Evolutionary conservation across 2,329 filamentous ascomycete species (phyloP).

Genomic region (Sporothrix mexicana): DNA sequence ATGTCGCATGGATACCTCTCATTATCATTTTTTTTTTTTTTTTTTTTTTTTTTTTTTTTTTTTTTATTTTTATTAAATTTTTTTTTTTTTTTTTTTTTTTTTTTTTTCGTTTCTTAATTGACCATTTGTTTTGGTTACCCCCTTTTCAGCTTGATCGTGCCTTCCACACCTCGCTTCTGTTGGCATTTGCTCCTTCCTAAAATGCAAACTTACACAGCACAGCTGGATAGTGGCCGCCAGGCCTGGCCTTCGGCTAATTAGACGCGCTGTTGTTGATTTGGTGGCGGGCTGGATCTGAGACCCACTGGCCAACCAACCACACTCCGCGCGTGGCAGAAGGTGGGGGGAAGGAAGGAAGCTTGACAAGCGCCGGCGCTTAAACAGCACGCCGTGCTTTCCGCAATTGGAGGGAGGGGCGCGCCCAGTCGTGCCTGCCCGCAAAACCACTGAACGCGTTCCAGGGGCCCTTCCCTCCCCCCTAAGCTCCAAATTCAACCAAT

Average conservation of each 20-base stretch:
- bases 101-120: no score
- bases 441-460: slow-evolving; percentile 38
- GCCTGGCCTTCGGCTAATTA: slow-evolving; percentile 31
- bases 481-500: slow-evolving; percentile 22
- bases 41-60: no score
- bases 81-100: no score
- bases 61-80: no score
- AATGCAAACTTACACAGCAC: slow-evolving; percentile 7
- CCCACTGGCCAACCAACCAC: slow-evolving; percentile 24
- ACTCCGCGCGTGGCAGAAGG: neutral
- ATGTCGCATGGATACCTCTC: neutral
- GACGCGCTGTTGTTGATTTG: slow-evolving; percentile 28
- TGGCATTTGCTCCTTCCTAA: slow-evolving; percentile 25
- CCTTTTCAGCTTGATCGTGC: neutral
- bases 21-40: neutral
- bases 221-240: neutral
- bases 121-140: neutral
- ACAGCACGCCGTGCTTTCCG: neutral
- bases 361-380: slow-evolving; percentile 36
- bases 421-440: slow-evolving; percentile 21
- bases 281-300: neutral
- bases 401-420: neutral
- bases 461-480: neutral
- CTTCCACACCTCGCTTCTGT: neutral
- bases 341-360: slow-evolving; percentile 15